Conservation (phyloP, 2,329 filamentous ascomycete species). For the Claviceps sp. region DNA sequence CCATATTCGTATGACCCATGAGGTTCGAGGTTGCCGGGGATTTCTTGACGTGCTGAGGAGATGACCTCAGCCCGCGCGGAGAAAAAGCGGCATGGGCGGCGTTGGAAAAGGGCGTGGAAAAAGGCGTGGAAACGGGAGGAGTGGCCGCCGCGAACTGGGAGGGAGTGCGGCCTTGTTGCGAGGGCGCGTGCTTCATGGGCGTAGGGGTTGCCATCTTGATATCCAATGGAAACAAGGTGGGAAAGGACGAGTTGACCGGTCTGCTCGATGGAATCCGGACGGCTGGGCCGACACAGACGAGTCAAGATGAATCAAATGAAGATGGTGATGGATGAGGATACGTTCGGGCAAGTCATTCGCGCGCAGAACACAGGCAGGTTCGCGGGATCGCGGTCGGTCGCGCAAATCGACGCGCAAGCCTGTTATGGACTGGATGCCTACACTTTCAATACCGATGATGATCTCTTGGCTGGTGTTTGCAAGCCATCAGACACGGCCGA, state of each 20-base stretch:
- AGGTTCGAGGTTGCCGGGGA: slow-evolving; percentile 43
- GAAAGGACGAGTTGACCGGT: no score
- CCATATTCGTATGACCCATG: slow-evolving; percentile 30
- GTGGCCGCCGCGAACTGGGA: slow-evolving; percentile 44
- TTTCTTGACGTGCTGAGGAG: slow-evolving; percentile 51
- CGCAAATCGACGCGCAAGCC: background rate
- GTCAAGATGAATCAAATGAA: no score
- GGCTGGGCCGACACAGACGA: no score
- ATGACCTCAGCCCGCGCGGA: slow-evolving; percentile 42
- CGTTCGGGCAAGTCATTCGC: no score
- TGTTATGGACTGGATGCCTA: background rate
- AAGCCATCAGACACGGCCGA: background rate
- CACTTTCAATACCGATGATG: background rate
- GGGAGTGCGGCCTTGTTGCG: slow-evolving; percentile 30
- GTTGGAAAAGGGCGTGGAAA: slow-evolving; percentile 52
- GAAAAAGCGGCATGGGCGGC: slow-evolving; percentile 45
- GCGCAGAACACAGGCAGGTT: no score
- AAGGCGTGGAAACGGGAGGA: slow-evolving; percentile 54
- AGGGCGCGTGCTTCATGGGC: slow-evolving; percentile 31
- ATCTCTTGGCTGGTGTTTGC: background rate
- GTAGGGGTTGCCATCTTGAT: slow-evolving; percentile 35
- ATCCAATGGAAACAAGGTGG: no score
- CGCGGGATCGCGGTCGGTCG: background rate
- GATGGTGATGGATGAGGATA: no score
- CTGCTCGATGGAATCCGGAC: no score